Evolutionary conservation across 1,284 basidiomycete species (phyloP), one percentile per base, ranked within the genome.

Genomic region (Cutaneotrichosporon sp.): DNA sequence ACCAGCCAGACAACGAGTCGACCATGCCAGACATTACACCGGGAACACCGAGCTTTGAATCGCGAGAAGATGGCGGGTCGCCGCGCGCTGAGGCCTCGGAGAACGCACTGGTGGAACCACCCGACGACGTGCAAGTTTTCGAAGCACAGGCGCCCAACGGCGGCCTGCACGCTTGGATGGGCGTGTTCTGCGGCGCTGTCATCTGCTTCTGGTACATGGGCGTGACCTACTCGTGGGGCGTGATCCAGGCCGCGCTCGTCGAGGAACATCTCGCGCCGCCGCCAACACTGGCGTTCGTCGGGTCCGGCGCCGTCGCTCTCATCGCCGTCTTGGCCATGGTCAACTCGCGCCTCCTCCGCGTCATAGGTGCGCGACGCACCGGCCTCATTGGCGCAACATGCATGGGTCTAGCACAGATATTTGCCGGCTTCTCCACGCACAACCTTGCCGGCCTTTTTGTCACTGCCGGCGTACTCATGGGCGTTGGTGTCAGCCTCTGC

Each of bases 251-350:
- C 23, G 50, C 52, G 4, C 63, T 74, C 10, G 64, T 69, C 13
- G 51, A 59, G 3, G 59, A 55, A 4, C 55, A 64, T 12, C 65
- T 71, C 18, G 64, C 69, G 1, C 61, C 69, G 1, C 52, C 69
- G 14, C 56, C 63, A 0, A 72, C 68, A 5, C 62, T 74, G 8
- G 66, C 70, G 13, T 74, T 71, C 55, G 58, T 73, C 37, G 67
- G 67, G 8, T 65, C 64, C 4, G 50, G 70, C n/a, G 60, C 67
- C 5, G 49, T 65, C 2, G 55, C 66, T 3, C 52, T 58, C 8
- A 59, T 66, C 23, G 61, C 70, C 4, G 23, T 68, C 26, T 57
- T 73, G 8, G 67, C 68, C 2, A 64, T 72, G 8, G 55, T 66
- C 20, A 66, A 65, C 54, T 62, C 70, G 14, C 63, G 63, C 38